Evolutionary conservation across 768 basidiomycete species (phyloP), one percentile per base, ranked within the genome.

Genomic region (Tylopilus sp.): DNA sequence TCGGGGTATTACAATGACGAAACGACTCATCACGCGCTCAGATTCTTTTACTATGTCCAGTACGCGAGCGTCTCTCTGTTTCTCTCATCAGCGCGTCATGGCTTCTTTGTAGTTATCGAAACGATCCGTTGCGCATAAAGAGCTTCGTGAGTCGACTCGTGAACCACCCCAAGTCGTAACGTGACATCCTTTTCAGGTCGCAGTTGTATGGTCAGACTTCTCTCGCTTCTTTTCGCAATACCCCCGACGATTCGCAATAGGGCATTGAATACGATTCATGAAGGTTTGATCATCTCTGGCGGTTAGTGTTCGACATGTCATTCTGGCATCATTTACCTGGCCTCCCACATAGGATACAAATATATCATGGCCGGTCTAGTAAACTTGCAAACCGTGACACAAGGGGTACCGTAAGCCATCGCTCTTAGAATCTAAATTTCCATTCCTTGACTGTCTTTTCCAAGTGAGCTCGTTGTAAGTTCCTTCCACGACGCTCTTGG

Each of bases 381-480:
- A 9, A 19, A 21, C 14, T 31, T 31, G 11, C 48, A 13, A 10
- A 25, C 13, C 0, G 5, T 11, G 3, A 4, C 3, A n/a, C n/a
- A n/a, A n/a, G 21, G 7, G 5, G 17, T 12, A 33, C 29, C 44
- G 52, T 63, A 25, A 55, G 61, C 59, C 12, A 3, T 38, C 19
- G 1, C 6, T 11, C 14, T 43, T n/a, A 25, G 10, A 48, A 22
- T 31, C 2, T 7, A 0, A 11, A 26, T 17, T n/a, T 12, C 28
- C 24, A 9, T 1, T 3, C 21, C 4, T 19, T 16, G n/a, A 46
- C n/a, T 13, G 6, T n/a, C 4, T 14, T n/a, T n/a, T 43, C 21
- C 9, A 19, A 61, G 60, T 1, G 61, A 61, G 0, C 16, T 55
- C n/a, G 6, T 40, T 0, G 61, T 61, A 48, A 59, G 60, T 47